These are phyloP conservation scores for Aurinia saxatilis DNA, from an alignment of 345 rosid genomes.

Conservation along the genomic window DNA sequence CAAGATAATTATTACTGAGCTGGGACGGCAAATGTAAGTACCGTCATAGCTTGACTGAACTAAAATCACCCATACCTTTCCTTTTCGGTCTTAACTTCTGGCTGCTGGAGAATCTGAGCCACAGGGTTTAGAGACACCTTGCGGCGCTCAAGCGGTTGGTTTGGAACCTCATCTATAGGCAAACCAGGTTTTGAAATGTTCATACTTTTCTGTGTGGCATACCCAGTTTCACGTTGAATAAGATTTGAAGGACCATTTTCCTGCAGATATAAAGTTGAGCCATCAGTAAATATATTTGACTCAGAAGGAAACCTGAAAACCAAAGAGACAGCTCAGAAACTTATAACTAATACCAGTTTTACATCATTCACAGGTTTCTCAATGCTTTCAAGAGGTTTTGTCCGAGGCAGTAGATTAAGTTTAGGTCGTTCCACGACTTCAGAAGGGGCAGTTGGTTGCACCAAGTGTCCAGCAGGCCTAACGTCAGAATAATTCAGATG, in stretches of 20 bases:
- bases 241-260: constrained; percentile 22
- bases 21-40: neutral
- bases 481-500: constrained; percentile 32
- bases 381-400: constrained; percentile 48
- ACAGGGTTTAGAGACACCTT: constrained; percentile 61
- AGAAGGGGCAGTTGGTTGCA: constrained; percentile 33
- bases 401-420: constrained; percentile 57
- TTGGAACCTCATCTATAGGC: constrained; percentile 38
- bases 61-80: constrained; percentile 44
- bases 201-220: constrained; percentile 22
- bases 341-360: constrained; percentile 34
- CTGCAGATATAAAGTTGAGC: constrained; percentile 14
- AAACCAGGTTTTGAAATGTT: constrained; percentile 34
- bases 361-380: constrained; percentile 35
- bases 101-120: constrained; percentile 45
- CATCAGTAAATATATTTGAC: constrained; percentile 10
- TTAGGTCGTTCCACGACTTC: constrained; percentile 57
- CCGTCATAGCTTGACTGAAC: neutral
- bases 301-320: neutral
- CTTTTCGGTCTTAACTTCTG: constrained; percentile 40
- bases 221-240: constrained; percentile 29
- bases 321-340: neutral
- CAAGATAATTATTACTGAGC: neutral
- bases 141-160: constrained; percentile 48
- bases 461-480: constrained; percentile 31